These are phyloP conservation scores for Forsythia viridissima DNA, from an alignment of 257 asterid genomes.

Conservation along the genomic window DNA sequence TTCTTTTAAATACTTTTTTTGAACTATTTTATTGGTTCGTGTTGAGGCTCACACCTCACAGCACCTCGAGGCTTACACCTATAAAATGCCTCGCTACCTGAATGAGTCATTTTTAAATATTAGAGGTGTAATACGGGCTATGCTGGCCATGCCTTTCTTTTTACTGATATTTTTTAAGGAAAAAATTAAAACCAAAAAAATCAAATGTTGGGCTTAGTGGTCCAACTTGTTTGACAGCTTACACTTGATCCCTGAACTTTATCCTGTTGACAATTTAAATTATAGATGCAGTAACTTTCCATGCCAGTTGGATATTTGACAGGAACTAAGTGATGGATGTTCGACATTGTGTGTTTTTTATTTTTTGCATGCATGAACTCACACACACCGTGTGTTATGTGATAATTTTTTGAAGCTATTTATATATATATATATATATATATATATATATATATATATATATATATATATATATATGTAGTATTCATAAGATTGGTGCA, in stretches of 20 bases:
- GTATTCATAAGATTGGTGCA: neutral
- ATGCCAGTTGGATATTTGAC: conserved; percentile 18
- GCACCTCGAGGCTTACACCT: neutral
- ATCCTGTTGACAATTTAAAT: conserved; percentile 39
- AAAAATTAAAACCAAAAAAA: too few relatives aligned
- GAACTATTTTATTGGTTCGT: neutral
- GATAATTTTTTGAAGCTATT: neutral
- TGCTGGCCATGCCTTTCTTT: neutral
- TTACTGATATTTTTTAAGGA: neutral
- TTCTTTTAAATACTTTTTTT: neutral
- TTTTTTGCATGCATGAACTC: conserved; percentile 3
- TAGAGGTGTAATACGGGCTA: neutral
- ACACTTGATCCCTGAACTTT: conserved; percentile 75
- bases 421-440: neutral
- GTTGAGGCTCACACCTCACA: neutral
- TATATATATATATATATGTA: neutral
- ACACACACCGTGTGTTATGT: neutral
- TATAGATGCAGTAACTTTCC: conserved; percentile 61
- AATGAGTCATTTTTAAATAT: neutral
- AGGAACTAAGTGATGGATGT: neutral
- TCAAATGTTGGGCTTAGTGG: neutral
- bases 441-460: neutral
- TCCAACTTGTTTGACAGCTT: conserved; percentile 40
- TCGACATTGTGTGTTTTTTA: neutral
- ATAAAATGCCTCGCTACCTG: neutral